Conservation (phyloP, 1,284 basidiomycete species). For the Marasmius tenuissimus region DNA sequence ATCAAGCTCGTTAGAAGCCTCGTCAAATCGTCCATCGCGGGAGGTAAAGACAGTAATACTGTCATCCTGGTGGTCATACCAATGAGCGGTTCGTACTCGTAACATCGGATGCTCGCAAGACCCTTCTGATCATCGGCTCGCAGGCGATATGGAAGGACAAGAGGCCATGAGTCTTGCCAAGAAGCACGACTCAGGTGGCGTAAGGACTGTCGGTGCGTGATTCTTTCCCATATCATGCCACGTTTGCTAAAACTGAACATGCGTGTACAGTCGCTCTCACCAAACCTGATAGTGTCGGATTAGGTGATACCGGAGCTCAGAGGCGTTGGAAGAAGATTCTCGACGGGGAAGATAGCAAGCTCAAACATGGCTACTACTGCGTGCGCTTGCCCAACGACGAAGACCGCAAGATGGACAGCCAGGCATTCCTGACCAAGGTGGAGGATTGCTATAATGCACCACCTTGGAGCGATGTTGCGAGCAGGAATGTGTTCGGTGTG, state of each 20-base stretch:
- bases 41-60: slow-evolving; percentile 34
- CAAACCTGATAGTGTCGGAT: slow-evolving; percentile 45
- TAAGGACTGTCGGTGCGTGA: slow-evolving; percentile 44
- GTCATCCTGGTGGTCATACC: slow-evolving; percentile 63
- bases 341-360: slow-evolving; percentile 31
- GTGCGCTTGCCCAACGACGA: slow-evolving; percentile 49
- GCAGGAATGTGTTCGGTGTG: not conserved
- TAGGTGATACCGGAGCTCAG: slow-evolving; percentile 34
- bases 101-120: not conserved
- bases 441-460: slow-evolving; percentile 30
- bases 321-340: slow-evolving; percentile 39
- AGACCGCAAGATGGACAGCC: slow-evolving; percentile 24
- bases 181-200: slow-evolving; percentile 37
- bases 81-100: slow-evolving; percentile 45
- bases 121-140: not conserved
- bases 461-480: slow-evolving; percentile 29
- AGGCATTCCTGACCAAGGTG: slow-evolving; percentile 32
- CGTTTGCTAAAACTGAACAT: not conserved
- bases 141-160: slow-evolving; percentile 54
- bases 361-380: slow-evolving; percentile 50
- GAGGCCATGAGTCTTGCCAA: slow-evolving; percentile 40
- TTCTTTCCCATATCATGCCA: not conserved
- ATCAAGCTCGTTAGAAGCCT: slow-evolving; percentile 48
- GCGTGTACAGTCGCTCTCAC: slow-evolving; percentile 41
- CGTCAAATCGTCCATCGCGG: slow-evolving; percentile 43